phyloP scores from a whole-genome alignment of 805 yeast genomes.

The Zygosaccharomyces pseudorouxii region DNA sequence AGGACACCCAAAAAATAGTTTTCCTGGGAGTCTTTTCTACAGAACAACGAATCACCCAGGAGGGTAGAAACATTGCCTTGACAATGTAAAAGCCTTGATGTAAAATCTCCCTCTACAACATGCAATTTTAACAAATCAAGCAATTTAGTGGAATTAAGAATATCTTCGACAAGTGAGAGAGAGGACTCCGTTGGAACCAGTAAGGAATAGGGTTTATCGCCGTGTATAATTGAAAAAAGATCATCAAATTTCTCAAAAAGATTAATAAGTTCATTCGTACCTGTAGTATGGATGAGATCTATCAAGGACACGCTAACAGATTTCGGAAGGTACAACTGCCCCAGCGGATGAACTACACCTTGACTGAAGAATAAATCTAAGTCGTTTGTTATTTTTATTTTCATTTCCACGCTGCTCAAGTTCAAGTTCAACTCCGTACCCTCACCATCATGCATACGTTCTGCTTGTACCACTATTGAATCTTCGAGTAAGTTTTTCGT shows the following conservation, averaged over 20 bases:
- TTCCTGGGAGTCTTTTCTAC: slow-evolving; percentile 40
- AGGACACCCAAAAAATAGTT: slow-evolving; percentile 39
- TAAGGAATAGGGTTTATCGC: slow-evolving; percentile 49
- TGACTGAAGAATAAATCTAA: slow-evolving; percentile 71
- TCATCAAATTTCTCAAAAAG: slow-evolving; percentile 44
- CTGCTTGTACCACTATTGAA: slow-evolving; percentile 17
- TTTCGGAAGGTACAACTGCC: slow-evolving; percentile 53
- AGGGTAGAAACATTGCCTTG: slow-evolving; percentile 42
- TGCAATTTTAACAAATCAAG: slow-evolving; percentile 61
- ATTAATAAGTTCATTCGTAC: slow-evolving; percentile 42
- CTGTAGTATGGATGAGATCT: slow-evolving; percentile 55
- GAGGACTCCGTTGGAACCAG: slow-evolving; percentile 66
- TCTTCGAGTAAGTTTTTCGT: slow-evolving; percentile 35
- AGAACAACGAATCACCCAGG: slow-evolving; percentile 40
- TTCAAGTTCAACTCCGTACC: slow-evolving; percentile 9
- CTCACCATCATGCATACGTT: slow-evolving; percentile 9
- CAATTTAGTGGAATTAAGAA: slow-evolving; percentile 41
- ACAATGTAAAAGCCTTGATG: slow-evolving; percentile 46
- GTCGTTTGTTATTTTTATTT: slow-evolving; percentile 32
- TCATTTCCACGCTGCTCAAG: slow-evolving; percentile 22
- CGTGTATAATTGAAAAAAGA: slow-evolving; percentile 40
- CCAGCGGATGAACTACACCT: slow-evolving; percentile 78
- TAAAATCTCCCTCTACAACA: slow-evolving; percentile 55
- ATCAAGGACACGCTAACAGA: slow-evolving; percentile 47
- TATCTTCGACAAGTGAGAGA: slow-evolving; percentile 47